phyloP scores from a whole-genome alignment of 2,329 filamentous ascomycete species.

The Bisporella sp. region DNA sequence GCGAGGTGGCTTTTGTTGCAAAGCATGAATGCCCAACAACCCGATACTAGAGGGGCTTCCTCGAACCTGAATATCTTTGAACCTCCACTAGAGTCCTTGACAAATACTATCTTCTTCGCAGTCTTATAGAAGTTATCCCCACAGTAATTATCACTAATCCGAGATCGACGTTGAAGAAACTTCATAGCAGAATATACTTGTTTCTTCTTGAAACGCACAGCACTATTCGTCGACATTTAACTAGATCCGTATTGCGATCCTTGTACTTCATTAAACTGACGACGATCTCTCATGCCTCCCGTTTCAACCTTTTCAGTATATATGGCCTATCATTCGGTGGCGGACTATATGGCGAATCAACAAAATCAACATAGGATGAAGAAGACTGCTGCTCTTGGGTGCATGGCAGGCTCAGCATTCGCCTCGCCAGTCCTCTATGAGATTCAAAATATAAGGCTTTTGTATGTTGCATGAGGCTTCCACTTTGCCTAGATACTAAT shows the following conservation, averaged over 20 bases:
- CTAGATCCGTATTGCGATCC: background rate
- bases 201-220: background rate
- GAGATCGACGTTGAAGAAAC: too few relatives aligned
- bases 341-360: background rate
- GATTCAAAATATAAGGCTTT: conserved; percentile 1
- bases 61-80: too few relatives aligned
- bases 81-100: too few relatives aligned
- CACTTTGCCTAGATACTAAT: background rate
- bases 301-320: background rate
- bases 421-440: conserved; percentile 12
- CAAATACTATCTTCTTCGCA: too few relatives aligned
- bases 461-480: conserved; percentile 3
- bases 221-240: background rate
- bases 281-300: background rate
- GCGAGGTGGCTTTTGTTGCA: too few relatives aligned
- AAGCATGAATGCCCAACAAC: too few relatives aligned
- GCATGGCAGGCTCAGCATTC: conserved; percentile 5
- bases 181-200: too few relatives aligned
- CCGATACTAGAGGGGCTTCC: too few relatives aligned
- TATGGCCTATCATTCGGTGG: background rate
- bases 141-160: too few relatives aligned
- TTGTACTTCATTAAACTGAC: background rate
- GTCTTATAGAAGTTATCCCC: too few relatives aligned
- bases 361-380: background rate
- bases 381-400: conserved; percentile 1